phyloP scores from a whole-genome alignment of 345 rosid genomes.

The Raphanus sativus region DNA sequence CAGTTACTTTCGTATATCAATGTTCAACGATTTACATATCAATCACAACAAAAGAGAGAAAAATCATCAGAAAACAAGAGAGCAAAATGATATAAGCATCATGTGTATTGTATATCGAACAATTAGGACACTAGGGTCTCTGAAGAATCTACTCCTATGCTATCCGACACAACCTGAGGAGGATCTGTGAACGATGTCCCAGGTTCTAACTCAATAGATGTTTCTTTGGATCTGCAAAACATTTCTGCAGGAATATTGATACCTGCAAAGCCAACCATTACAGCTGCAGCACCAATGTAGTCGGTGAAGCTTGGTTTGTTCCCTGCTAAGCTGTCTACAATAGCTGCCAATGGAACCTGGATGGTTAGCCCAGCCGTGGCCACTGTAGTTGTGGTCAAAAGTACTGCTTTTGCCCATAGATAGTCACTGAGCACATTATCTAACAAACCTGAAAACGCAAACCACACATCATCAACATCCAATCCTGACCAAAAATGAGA shows the following conservation, averaged over 20 bases:
- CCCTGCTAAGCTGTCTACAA: conserved; percentile 73
- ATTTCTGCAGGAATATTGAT: conserved; percentile 73
- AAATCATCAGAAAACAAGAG: neutral
- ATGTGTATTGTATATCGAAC: neutral
- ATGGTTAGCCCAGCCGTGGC: conserved; percentile 93
- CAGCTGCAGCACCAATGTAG: conserved; percentile 82
- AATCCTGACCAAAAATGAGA: neutral
- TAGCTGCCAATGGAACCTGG: conserved; percentile 94
- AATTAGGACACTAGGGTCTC: neutral
- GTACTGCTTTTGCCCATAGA: conserved; percentile 94
- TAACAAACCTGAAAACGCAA: conserved; percentile 57
- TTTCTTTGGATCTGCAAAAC: conserved; percentile 48
- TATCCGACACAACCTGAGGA: conserved; percentile 24
- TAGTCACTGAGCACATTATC: conserved; percentile 95
- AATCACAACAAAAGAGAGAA: neutral
- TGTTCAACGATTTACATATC: neutral
- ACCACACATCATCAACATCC: neutral
- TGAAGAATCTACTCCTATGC: conserved; percentile 3
- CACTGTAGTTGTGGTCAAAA: conserved; percentile 93
- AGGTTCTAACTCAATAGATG: conserved; percentile 44
- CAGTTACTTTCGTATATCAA: neutral
- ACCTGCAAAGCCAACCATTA: conserved; percentile 87
- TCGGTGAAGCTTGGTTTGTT: conserved; percentile 66
- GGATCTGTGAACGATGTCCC: conserved; percentile 27
- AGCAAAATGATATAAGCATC: neutral